A percentile compares a stretch with the other conserved stretches of the same genome.
Evolutionary conservation across 2,329 filamentous ascomycete species (phyloP).

Genomic region (Aureobasidium namibiae): DNA sequence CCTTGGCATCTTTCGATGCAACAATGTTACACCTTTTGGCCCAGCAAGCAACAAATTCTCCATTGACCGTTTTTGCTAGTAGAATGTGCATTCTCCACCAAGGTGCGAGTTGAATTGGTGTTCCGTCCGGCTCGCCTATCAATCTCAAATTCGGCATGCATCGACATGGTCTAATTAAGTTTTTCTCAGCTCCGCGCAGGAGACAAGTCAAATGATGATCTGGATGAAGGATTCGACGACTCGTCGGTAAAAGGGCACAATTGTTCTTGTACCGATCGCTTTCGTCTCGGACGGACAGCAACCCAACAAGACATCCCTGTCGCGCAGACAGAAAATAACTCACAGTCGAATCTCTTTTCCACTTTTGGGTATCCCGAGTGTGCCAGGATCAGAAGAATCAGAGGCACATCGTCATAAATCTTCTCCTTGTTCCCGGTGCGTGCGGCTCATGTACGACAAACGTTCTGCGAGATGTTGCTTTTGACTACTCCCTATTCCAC

Average conservation of each 20-base stretch:
- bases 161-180: background rate
- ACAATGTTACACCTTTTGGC: background rate
- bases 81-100: background rate
- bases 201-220: background rate
- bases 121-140: background rate
- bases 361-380: background rate
- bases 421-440: background rate
- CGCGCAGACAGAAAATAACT: background rate
- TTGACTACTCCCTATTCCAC: background rate
- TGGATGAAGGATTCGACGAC: background rate
- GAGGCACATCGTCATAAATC: background rate
- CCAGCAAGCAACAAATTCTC: background rate
- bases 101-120: background rate
- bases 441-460: background rate
- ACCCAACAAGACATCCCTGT: background rate
- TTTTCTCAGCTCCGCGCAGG: background rate
- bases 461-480: background rate
- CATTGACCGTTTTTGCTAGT: no score
- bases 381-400: no score
- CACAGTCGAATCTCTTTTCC: background rate
- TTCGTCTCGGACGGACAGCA: background rate
- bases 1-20: background rate
- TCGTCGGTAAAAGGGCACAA: background rate
- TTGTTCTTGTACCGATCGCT: background rate
- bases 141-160: background rate